Evolutionary conservation across 2,329 filamentous ascomycete genomes (phyloP), one percentile per base, ranked within the genome.

Genomic region (Cladosporium sp.): DNA sequence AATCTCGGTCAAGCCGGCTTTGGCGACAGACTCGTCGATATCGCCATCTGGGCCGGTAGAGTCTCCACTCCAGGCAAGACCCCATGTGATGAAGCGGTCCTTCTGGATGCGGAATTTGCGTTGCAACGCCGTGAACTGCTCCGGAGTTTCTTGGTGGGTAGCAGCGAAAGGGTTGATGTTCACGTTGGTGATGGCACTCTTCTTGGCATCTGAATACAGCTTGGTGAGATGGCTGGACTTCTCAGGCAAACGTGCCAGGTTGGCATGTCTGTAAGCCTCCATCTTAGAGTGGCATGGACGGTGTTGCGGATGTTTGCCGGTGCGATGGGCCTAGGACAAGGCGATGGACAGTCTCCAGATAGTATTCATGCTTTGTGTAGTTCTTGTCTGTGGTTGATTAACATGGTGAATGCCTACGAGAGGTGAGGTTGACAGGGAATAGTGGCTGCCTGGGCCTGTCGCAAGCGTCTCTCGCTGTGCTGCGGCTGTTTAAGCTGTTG

Each of bases 161-260:
- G 38, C 42, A 40, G 42, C 42, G 73, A 61, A 79, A 72, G 70
- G 61, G 64, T 82, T 61, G 64, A 82, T 68, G 77, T 83, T 56
- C 77, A 77, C 47, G 80, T 78, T 64, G 80, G 80, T 52, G 80
- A 84, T 54, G 3, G 65, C 64, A 20, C 84, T 88, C 59, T 83
- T 86, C 65, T 91, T 91, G 52, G 86, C 89, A 71, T 91, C 87
- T 59, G 86, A 86, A 67, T 91, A 91, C 51, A 91, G 80, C 61
- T 86, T 78, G 58, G 83, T 87, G 15, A 89, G 75, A 40, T 61
- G 58, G 38, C 56, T 61, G 11, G 56, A 58, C 30, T 61, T 59
- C 37, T 47, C 50, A 7, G 40, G 48, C 47, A 44, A 48, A 53
- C 54, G 57, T 42, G 54, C 50, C 15, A 51, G 55, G 29, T 54